Base-by-base conservation (phyloP, 306 rosid genomes). In the Vigna radiata region DNA sequence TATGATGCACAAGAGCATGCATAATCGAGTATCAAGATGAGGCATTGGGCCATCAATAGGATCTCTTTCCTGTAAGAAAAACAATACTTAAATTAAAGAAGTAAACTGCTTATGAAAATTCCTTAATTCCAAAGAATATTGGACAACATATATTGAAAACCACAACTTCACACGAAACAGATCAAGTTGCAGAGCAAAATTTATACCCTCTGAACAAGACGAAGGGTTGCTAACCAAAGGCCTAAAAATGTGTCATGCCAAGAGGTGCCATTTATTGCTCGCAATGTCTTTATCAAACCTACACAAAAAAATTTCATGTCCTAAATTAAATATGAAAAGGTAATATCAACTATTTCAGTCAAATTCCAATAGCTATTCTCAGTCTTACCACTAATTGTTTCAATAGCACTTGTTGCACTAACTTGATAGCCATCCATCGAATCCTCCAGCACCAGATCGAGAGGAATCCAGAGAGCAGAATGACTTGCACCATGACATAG, bases 21-120 rank as follows among this genome's bases (percentile, higher is more conserved):
- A 90, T 78, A 95, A 80, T 70, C 99, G 97, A 54, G 97, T 85
- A 82, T 95, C 99, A 13, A 95, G 85, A 85, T 85, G 96, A 71
- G 99, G 97, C 90, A 95, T 85, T 10, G 99, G 99, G n/a, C 99
- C 99, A 69, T 95, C 97, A 75, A 92, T 92, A n/a, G 97, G 96
- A 72, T 90, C 96, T 85, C 97, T 92, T 90, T 92, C 99, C 99
- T 92, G 64, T 31, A 68, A 79, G 70, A 6, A 69, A 46, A 84
- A 23, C 17, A 29, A 64, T 13, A 58, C 4, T 39, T 69, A 73
- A 68, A 49, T 43, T 19, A 23, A 19, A 8, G 62, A 31, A 71
- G 50, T 36, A 53, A 21, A 58, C 25, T 54, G 27, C 44, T 37
- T 21, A 53, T 5, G 71, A 29, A 37, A 77, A 21, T 25, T 39